Evolutionary conservation across 1,284 basidiomycete species (phyloP).

Genomic region (Volvariella volvacea): DNA sequence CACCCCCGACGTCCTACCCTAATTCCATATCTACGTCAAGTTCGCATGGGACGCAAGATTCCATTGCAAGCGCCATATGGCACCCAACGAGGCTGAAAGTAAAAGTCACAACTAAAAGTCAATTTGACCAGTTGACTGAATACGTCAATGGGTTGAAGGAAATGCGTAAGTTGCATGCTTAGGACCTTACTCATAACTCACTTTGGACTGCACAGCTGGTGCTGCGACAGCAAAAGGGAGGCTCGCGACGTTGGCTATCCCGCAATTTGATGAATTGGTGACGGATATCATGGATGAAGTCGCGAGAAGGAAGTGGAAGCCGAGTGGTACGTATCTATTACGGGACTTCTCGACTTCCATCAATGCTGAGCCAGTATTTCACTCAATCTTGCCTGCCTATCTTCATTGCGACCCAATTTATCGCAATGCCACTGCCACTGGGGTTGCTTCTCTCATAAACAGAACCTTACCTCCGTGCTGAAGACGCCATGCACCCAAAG

Average conservation of each 20-base stretch:
- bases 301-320: not conserved
- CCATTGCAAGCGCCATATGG: too few relatives aligned
- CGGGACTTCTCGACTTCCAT: not conserved
- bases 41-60: too few relatives aligned
- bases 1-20: too few relatives aligned
- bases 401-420: too few relatives aligned
- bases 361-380: too few relatives aligned
- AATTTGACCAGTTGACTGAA: not conserved
- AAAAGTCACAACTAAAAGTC: too few relatives aligned
- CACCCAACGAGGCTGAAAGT: too few relatives aligned
- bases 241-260: not conserved
- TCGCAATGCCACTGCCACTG: too few relatives aligned
- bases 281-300: not conserved
- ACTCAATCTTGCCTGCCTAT: too few relatives aligned
- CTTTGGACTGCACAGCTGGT: not conserved
- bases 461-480: not conserved
- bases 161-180: not conserved
- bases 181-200: not conserved
- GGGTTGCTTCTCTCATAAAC: not conserved
- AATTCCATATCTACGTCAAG: too few relatives aligned
- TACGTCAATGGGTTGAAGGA: not conserved
- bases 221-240: not conserved
- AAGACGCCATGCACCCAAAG: not conserved
- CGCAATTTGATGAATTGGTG: not conserved
- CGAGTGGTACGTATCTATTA: not conserved